Percentiles rank a stretch among this genome's conserved stretches.
These are phyloP conservation scores for Stenogyne calaminthoides DNA, from an alignment of 305 asterid genomes.

Conservation along the genomic window DNA sequence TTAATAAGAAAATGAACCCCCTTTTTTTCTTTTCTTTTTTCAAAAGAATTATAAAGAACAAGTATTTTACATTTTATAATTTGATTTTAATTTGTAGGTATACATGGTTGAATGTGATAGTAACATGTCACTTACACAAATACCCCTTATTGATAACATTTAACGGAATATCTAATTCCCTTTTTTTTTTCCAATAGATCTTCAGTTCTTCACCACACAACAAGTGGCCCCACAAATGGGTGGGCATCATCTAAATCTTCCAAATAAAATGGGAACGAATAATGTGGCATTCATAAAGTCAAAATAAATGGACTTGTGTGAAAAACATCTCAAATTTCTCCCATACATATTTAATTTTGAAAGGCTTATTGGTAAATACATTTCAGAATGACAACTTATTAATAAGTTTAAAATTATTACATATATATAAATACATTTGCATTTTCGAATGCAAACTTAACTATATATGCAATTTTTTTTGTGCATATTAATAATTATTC, in stretches of 20 bases:
- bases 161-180: constrained; percentile 21
- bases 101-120: constrained; percentile 23
- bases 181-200: constrained; percentile 2
- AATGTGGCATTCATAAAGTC: constrained; percentile 31
- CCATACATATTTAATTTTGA: not conserved
- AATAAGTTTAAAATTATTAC: no score
- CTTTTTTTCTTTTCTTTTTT: no score
- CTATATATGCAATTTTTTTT: no score
- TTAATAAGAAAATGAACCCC: no score
- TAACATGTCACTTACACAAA: constrained; percentile 24
- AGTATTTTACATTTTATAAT: not conserved
- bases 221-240: constrained; percentile 25
- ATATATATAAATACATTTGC: no score
- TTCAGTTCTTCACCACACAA: constrained; percentile 32
- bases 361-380: no score
- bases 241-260: constrained; percentile 16
- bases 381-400: no score
- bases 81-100: not conserved
- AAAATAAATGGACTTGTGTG: constrained; percentile 27
- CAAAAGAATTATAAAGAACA: not conserved
- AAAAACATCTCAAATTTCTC: not conserved
- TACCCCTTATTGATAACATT: constrained; percentile 6
- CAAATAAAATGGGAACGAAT: constrained; percentile 29
- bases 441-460: no score
- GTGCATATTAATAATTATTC: no score